These are phyloP conservation scores for Celoporthe dispersa DNA, from an alignment of 2,329 filamentous ascomycete genomes.

Conservation along the genomic window DNA sequence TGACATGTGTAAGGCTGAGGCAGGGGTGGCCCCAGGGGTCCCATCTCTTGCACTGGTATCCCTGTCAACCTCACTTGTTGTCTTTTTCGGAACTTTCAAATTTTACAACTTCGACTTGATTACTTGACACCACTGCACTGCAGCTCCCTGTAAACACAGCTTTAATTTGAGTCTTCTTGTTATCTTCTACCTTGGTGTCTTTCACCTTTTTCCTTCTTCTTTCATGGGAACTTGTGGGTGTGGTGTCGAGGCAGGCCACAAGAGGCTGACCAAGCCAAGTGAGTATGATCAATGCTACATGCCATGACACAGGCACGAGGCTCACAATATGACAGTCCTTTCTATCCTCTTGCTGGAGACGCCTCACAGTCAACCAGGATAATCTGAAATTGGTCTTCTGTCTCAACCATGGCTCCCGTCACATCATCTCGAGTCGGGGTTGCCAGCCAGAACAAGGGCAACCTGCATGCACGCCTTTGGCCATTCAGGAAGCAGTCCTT, in stretches of 20 bases:
- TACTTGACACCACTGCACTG: neutral
- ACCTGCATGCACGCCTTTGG: neutral
- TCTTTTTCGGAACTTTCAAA: neutral
- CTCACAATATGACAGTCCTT: neutral
- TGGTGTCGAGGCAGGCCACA: neutral
- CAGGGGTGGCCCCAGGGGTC: neutral
- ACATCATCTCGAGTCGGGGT: neutral
- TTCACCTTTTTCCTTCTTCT: no score
- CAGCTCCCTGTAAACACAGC: neutral
- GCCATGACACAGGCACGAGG: neutral
- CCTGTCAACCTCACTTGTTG: neutral
- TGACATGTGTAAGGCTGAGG: neutral
- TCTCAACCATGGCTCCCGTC: neutral
- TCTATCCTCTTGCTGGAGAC: neutral
- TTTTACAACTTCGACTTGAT: neutral
- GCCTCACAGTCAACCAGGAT: neutral
- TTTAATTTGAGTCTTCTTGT: no score
- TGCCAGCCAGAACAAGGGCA: neutral
- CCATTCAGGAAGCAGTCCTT: no score
- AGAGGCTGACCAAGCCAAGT: neutral
- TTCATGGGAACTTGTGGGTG: neutral
- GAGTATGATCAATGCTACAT: neutral
- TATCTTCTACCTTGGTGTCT: neutral
- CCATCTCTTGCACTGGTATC: neutral
- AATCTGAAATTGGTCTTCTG: neutral